A percentile compares a stretch with the other conserved stretches of the same genome.
These are phyloP conservation scores for Mycena chlorophos DNA, from an alignment of 768 basidiomycete genomes.

Conservation along the genomic window DNA sequence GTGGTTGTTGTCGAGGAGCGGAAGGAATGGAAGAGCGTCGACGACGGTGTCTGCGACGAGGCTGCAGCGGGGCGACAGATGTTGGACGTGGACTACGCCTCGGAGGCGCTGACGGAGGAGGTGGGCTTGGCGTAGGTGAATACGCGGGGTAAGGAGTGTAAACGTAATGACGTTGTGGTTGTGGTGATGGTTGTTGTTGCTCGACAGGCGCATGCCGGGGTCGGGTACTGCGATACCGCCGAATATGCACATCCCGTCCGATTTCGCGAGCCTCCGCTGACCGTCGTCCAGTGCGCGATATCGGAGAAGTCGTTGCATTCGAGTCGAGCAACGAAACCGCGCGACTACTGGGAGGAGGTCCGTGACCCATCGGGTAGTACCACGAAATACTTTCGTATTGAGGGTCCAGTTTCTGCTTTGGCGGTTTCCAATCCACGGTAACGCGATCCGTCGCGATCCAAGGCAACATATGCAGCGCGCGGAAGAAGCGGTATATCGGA, in stretches of 20 bases:
- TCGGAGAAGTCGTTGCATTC: neutral
- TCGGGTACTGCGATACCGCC: neutral
- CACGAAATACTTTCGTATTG: slow-evolving; percentile 3
- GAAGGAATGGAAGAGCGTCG: slow-evolving; percentile 14
- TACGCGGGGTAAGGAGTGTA: slow-evolving; percentile 11
- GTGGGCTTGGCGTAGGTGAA: slow-evolving; percentile 3
- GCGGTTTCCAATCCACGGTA: slow-evolving; percentile 16
- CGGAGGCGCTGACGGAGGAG: neutral
- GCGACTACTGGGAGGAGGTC: neutral
- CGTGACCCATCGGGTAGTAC: slow-evolving; percentile 11
- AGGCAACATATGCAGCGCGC: slow-evolving; percentile 18
- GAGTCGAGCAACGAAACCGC: neutral
- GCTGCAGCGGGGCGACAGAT: neutral
- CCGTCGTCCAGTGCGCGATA: neutral
- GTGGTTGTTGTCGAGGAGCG: neutral
- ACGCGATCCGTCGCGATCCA: slow-evolving; percentile 22
- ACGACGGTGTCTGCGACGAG: slow-evolving; percentile 11
- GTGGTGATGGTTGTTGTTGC: neutral
- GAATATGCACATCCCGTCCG: neutral
- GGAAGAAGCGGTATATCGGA: slow-evolving; percentile 13
- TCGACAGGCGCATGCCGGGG: neutral
- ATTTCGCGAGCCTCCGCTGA: neutral
- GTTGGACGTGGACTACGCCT: neutral
- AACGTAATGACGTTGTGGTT: neutral
- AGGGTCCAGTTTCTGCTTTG: neutral